Base-by-base conservation (phyloP, 2,329 filamentous ascomycete genomes). In the Aspergillus sp. region DNA sequence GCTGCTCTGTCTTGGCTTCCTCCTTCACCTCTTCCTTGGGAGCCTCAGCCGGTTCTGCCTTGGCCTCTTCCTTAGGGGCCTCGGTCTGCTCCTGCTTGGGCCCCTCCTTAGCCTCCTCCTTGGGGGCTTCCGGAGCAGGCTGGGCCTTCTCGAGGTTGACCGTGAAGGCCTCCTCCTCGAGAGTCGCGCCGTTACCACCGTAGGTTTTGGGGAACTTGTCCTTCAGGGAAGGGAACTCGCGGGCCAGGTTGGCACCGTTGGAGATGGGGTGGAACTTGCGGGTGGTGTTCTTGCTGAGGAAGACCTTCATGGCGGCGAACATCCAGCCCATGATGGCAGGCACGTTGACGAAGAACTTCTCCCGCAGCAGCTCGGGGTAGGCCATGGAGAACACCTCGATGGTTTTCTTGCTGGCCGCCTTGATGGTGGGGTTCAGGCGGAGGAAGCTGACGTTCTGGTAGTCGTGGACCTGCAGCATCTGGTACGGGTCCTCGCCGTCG, bases 331-430 rank as follows among this genome's bases (percentile, higher is more conserved):
- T 97, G 70, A 97, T 83, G 58, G 88, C 78, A 0, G 94, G 94
- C 5, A 97, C 91, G 71, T 97, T 97, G 79, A 97, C 90, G 74
- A 97, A 97, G 84, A 93, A 97, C 82, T 97, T 97, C 80, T 94
- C 87, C 69, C 87, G 87, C 52, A 97, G 84, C 9, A 96, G 87
- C 80, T 97, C 94, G 0, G 94, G 93, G 79, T 97, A 97, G 67
- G 91, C 90, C 67, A 86, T 87, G 55, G 88, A 86, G 74, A 97
- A 92, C 55, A 90, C 83, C 63, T 90, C 84, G 74, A 97, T 96
- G 49, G 91, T 93, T 79, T 93, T 87, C 71, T 87, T 88, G 65
- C 87, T 90, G 15, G 91, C 90, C 3, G 87, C 83, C 76, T 91
- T 92, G 77, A 95, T 88, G 59, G 84, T 82, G 0, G 90, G 85